Evolutionary conservation across 768 basidiomycete genomes (phyloP).

Genomic region (Dioszegia crocea): DNA sequence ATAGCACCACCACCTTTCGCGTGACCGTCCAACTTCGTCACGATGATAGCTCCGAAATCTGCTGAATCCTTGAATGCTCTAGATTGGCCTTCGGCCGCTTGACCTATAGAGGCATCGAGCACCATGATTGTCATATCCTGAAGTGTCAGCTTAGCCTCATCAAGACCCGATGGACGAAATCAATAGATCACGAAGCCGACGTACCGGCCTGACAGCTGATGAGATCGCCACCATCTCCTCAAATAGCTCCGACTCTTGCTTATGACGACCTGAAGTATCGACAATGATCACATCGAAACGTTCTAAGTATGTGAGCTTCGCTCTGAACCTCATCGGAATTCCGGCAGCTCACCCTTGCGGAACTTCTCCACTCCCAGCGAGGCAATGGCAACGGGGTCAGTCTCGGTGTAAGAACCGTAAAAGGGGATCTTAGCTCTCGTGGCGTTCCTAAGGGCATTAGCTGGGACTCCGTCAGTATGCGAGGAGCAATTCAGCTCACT

Average conservation of each 20-base stretch:
- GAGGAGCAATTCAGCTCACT: constrained; percentile 49
- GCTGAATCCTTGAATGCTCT: constrained; percentile 96
- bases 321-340: no score
- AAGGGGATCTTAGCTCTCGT: constrained; percentile 98
- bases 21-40: constrained; percentile 99
- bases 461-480: neutral
- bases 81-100: constrained; percentile 95
- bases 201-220: constrained; percentile 77
- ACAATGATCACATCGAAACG: constrained; percentile 98
- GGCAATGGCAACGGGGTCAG: constrained; percentile 92
- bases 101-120: constrained; percentile 96
- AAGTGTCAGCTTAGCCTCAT: constrained; percentile 6
- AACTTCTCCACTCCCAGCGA: constrained; percentile 93
- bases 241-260: constrained; percentile 94
- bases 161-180: no score
- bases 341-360: constrained; percentile 62
- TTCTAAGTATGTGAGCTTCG: constrained; percentile 53
- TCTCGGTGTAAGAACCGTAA: constrained; percentile 98
- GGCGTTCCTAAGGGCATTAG: constrained; percentile 58
- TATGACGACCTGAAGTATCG: constrained; percentile 94
- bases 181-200: no score
- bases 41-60: constrained; percentile 97
- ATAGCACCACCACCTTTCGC: constrained; percentile 99
- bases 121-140: constrained; percentile 86
- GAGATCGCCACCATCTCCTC: constrained; percentile 97